These are phyloP conservation scores for Ananas comosus DNA, from an alignment of 176 grass and related monocot species.

Conservation along the genomic window DNA sequence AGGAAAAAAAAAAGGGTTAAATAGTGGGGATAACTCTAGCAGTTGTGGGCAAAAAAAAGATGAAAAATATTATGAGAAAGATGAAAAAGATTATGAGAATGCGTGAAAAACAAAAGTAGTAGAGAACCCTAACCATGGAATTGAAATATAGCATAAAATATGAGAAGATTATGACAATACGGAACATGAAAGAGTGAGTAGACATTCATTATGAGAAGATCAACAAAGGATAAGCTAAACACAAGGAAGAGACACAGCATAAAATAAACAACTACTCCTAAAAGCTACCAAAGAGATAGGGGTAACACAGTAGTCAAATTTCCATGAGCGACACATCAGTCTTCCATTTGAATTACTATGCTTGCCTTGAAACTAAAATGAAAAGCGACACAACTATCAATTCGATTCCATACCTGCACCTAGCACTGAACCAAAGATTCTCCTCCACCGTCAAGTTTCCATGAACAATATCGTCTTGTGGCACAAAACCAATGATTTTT, in stretches of 20 bases:
- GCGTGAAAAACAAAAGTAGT: too few relatives aligned
- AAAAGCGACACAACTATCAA: background rate
- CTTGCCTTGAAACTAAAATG: background rate
- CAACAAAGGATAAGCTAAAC: too few relatives aligned
- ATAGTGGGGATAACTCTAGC: too few relatives aligned
- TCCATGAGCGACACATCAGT: too few relatives aligned
- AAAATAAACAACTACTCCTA: too few relatives aligned
- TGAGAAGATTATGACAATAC: too few relatives aligned
- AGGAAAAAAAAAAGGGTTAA: background rate
- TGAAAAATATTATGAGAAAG: background rate
- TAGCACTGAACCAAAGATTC: slow-evolving; percentile 77
- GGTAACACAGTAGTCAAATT: too few relatives aligned
- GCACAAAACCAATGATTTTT: slow-evolving; percentile 73
- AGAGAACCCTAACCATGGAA: too few relatives aligned
- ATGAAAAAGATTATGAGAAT: too few relatives aligned
- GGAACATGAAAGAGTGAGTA: background rate
- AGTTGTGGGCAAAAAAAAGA: background rate
- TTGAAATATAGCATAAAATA: too few relatives aligned
- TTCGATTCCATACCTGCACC: slow-evolving; percentile 48
- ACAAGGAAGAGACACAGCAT: too few relatives aligned
- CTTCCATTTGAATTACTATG: background rate
- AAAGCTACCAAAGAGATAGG: too few relatives aligned
- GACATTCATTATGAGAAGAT: background rate
- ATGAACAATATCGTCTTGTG: slow-evolving; percentile 89
- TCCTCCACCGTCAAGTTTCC: slow-evolving; percentile 80